Evolutionary conservation across 1,284 basidiomycete genomes (phyloP), one percentile per base, ranked within the genome.

Genomic region (Apiotrichum laibachii): DNA sequence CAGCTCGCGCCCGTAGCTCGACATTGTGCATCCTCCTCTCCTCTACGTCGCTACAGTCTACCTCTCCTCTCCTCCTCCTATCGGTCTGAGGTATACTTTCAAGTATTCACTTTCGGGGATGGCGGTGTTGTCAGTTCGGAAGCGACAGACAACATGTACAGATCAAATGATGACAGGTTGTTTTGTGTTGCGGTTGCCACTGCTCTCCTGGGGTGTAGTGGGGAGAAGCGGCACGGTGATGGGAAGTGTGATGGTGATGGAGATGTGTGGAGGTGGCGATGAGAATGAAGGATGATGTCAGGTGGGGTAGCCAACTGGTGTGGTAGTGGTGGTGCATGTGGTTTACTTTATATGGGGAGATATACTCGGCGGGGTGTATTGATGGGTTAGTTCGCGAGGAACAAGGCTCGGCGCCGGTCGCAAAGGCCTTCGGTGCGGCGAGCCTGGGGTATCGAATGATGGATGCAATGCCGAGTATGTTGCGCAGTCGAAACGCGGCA

Each of bases 401-500:
- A 13, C 18, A 39, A 19, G 13, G 49, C 8, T 5, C 49, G 39
- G 26, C 7, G 39, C 34, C 49, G 37, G 21, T 35, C 47, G 16
- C 47, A 33, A 49, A 33, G n/a, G 35, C 34, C 33, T 31, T 31
- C 7, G 26, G 26, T 31, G 26, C 7, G 26, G 26, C 26, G 26
- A 7, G 26, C 26, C 15, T 19, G 37, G 50, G 50, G 42, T 52
- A 52, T 52, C 50, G 12, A 34, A 34, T 43, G 31, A 31, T 22
- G 50, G 39, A 52, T 52, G 50, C 50, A 52, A 40, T 34, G 50
- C 50, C 50, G 50, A 39, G 39, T 18, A 51, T 51, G 50, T 37
- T 21, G 33, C n/a, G 19, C n/a, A 19, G 26, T 31, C 26, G 26
- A 31, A 7, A 31, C 26, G 26, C 4, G 37, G 39, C 49, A 50